Base-by-base conservation (phyloP, 176 grass and related monocot genomes). In the Thalia dealbata region DNA sequence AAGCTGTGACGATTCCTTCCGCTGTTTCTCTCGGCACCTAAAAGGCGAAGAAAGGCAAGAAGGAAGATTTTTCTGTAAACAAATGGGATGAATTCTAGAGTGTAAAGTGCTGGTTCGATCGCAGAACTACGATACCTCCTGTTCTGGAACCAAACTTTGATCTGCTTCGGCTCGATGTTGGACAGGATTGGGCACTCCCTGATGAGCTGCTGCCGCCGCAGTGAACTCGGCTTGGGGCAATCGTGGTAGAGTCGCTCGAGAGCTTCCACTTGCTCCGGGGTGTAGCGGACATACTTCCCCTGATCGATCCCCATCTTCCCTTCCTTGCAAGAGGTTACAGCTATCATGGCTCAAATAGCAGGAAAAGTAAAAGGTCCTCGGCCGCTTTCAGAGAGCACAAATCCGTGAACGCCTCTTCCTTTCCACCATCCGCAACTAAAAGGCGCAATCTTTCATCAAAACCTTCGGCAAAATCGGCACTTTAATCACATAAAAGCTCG, bases 111-210 rank as follows among this genome's bases (percentile, higher is more conserved):
- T 14, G 48, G 55, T 26, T 58, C 14, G 12, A 61, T 12, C 22
- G 26, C 42, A 71, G 0, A 19, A 70, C 69, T 29, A 42, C 14
- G 10, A 72, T 74, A 82, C 84, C 89, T 78, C 30, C 89, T 84
- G 69, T 92, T 92, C 86, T 92, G 86, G 71, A 92, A 92, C 89
- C 89, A 92, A 70, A 92, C 86, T 85, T 92, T 92, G 70, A 92
- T 92, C 83, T 92, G 89, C 78, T 88, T 92, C 32, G 89, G 86
- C 67, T 92, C 89, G 67, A 92, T 81, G 75, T 64, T 84, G 76
- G 81, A 77, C 18, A 92, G 86, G 50, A 82, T 74, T 48, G 86
- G 81, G 75, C 86, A 92, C 69, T 92, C 89, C 55, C 86, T 63
- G 41, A 88, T 84, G 48, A 92, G 89, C 81, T 92, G 89, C 83